These are phyloP conservation scores for Lipomyces mesembrius DNA, from an alignment of 805 yeast genomes.

Conservation along the genomic window DNA sequence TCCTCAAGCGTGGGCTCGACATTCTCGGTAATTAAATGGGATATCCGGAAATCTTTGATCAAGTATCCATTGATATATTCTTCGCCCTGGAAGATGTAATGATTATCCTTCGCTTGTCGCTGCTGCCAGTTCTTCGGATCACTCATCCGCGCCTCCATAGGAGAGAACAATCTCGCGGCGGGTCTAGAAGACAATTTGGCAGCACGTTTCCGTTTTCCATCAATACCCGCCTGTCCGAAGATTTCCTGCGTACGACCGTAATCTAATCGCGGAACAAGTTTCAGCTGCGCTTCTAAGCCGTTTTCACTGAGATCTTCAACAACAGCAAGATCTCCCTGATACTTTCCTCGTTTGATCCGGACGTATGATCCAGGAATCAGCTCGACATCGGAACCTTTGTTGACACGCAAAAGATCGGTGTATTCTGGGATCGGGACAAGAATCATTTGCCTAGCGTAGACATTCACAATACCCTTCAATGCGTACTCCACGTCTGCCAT, in stretches of 20 bases:
- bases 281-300: constrained; percentile 92
- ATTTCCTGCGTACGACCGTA: constrained; percentile 62
- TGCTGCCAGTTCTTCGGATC: constrained; percentile 68
- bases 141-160: constrained; percentile 82
- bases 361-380: constrained; percentile 92
- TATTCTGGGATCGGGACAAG: constrained; percentile 95
- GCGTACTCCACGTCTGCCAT: constrained; percentile 91
- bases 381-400: constrained; percentile 83
- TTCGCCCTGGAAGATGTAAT: constrained; percentile 78
- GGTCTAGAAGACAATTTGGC: constrained; percentile 72
- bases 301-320: constrained; percentile 93
- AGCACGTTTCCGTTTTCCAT: constrained; percentile 58
- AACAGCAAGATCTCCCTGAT: constrained; percentile 89
- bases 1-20: constrained; percentile 90
- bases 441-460: constrained; percentile 72
- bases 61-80: constrained; percentile 89
- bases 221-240: constrained; percentile 43
- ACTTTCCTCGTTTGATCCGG: constrained; percentile 85
- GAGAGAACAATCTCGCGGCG: constrained; percentile 82
- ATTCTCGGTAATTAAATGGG: constrained; percentile 73
- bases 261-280: constrained; percentile 90
- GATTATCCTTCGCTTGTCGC: constrained; percentile 57
- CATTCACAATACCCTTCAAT: constrained; percentile 85
- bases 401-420: constrained; percentile 89
- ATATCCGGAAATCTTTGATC: constrained; percentile 82